Evolutionary conservation across 2,329 filamentous ascomycete genomes (phyloP), one percentile per base, ranked within the genome.

Genomic region (Epichloe bromicola): DNA sequence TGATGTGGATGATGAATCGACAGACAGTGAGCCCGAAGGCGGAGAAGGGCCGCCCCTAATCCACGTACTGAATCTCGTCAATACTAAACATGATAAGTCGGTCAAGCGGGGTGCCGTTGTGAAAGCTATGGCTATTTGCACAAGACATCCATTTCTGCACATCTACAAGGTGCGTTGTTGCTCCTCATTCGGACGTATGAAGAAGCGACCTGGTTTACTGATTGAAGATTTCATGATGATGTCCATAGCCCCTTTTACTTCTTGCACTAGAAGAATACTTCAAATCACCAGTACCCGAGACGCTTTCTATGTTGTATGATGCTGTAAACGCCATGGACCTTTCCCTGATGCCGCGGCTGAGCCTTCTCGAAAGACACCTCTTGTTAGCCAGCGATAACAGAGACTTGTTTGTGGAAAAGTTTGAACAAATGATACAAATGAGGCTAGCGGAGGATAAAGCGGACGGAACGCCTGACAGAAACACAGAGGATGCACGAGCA

Each of bases 91-190:
- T 65, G 93, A 98, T 71, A 91, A 87, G 63, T 85, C 85, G 19
- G 88, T 88, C 46, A 94, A 93, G 69, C 83, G 93, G 76, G 93
- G 93, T 53, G 93, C 93, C 19, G 78, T 96, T 47, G 91, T 97
- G 53, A 97, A 97, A 66, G 88, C 93, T 41, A 98, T 98, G 93
- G 93, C 93, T 33, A 96, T 98, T 59, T 98, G 93, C 73, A 98
- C 93, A 7, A 78, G 93, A 42, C 93, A 98, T 72, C 90, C 93
- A 3, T 98, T 98, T 68, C 72, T 98, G 58, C 93, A 98, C 69
- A 98, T 98, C 56, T 98, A 98, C 73, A 98, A 98, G 78, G 86
- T 85, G 65, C 58, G 73, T 64, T 38, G 33, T 43, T 44, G 17
- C 17, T 38, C 39, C 19, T 10, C 48, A 50, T 39, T 33, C 38